These are phyloP conservation scores for Coccomyxa sp. DNA, from an alignment of 139 green algal species.

Conservation along the genomic window DNA sequence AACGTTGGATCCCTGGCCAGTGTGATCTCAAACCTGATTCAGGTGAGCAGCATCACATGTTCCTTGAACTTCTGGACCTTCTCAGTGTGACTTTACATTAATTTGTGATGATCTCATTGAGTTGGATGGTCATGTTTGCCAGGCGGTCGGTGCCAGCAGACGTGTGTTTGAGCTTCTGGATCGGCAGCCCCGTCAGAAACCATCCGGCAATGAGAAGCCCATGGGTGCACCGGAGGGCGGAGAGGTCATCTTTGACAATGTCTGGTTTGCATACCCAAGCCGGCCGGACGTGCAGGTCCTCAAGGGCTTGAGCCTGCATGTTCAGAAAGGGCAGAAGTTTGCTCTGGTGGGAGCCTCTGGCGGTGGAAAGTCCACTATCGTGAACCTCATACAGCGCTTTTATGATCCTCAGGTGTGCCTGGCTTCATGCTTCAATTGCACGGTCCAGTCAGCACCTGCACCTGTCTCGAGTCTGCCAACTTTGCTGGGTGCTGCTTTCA, in stretches of 20 bases:
- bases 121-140: neutral
- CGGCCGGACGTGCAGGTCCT: constrained; percentile 31
- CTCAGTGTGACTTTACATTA: neutral
- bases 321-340: constrained; percentile 41
- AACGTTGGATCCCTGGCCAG: constrained; percentile 33
- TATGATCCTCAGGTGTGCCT: constrained; percentile 35
- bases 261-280: constrained; percentile 61
- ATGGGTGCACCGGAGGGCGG: constrained; percentile 16
- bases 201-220: constrained; percentile 19
- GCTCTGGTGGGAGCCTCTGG: constrained; percentile 84
- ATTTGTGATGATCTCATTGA: neutral
- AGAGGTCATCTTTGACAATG: constrained; percentile 35
- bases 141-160: constrained; percentile 32
- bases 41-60: constrained; percentile 8
- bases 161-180: constrained; percentile 56
- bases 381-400: constrained; percentile 72
- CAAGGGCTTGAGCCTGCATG: constrained; percentile 18
- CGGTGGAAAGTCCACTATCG: constrained; percentile 83
- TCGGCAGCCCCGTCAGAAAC: constrained; percentile 24
- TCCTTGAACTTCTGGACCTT: neutral
- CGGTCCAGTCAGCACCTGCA: neutral
- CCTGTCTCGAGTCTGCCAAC: neutral
- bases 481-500: too few relatives aligned
- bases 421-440: neutral
- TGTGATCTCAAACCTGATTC: constrained; percentile 33